Base-by-base conservation (phyloP, 169 alveolate genomes). In the Amoebophrya sp. region DNA sequence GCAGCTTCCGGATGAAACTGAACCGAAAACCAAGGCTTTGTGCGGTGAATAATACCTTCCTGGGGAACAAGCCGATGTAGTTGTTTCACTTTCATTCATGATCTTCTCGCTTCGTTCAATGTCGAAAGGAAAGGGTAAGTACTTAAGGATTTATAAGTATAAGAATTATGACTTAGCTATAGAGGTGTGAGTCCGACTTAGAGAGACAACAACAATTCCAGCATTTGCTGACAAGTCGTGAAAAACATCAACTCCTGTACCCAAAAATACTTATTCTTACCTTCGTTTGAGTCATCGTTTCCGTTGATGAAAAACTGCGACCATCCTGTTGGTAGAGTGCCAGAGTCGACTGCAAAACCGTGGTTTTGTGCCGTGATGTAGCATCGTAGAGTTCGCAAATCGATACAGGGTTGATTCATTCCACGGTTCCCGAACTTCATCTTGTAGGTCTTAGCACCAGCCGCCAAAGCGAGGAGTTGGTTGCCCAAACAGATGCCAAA, bases 401-500 rank as follows among this genome's bases (percentile, higher is more conserved):
- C 97, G 77, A 96, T 94, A 91, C 95, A 96, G 24, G 98, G 98
- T 95, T 96, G 98, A 94, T 96, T 96, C 95, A 95, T 94, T 40
- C 98, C 98, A 77, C 96, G 96, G 94, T 95, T 95, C 76, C 93
- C 93, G 54, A 90, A 90, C 92, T 78, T 89, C 29, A 26, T 1
- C 41, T 39, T 41, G 65, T 47, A 47, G 65, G 65, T 47, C 65
- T 6, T 47, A 6, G 65, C 65, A 18, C 98, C 98, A 0, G 97
- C 96, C 1, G 98, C 97, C 91, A 96, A 90, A 33, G 96, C 98
- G 90, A 96, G 89, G 40, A 96, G 92, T 94, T 96, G 97, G 94
- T 96, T 96, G 6, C 98, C 98, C 93, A 96, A 93, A 47, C 98
- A 96, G 26, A 96, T 96, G 90, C 98, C 98, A 90, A 96, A 96